Evolutionary conservation across 305 asterid species (phyloP).

Genomic region (Fraxinus dipetala): DNA sequence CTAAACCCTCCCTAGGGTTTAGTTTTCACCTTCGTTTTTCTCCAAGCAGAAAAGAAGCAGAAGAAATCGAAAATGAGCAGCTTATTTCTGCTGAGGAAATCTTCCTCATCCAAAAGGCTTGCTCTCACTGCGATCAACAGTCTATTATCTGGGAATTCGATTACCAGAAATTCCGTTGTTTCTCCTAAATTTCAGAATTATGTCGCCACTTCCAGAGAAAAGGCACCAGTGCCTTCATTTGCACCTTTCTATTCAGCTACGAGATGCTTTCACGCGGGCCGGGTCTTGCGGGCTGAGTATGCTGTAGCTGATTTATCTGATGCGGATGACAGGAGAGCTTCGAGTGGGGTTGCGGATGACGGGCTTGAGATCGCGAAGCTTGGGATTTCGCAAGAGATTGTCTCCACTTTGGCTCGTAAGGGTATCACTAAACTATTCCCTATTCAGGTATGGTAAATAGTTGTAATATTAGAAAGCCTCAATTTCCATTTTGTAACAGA

Average conservation of each 20-base stretch:
- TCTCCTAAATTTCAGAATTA: slow-evolving; percentile 24
- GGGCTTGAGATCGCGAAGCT: slow-evolving; percentile 89
- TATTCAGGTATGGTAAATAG: slow-evolving; percentile 64
- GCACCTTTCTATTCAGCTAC: slow-evolving; percentile 11
- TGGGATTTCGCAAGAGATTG: slow-evolving; percentile 64
- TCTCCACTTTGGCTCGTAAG: slow-evolving; percentile 56
- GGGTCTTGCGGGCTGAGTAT: slow-evolving; percentile 38
- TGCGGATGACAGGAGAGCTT: slow-evolving; percentile 38
- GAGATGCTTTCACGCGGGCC: slow-evolving; percentile 55
- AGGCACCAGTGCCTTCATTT: neutral
- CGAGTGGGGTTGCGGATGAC: slow-evolving; percentile 46
- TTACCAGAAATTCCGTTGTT: slow-evolving; percentile 21
- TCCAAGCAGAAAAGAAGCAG: neutral
- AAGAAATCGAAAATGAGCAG: slow-evolving; percentile 37
- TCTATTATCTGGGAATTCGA: slow-evolving; percentile 29
- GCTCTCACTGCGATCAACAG: slow-evolving; percentile 46
- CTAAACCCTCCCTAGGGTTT: slow-evolving; percentile 1
- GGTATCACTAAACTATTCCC: slow-evolving; percentile 88
- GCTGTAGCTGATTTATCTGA: slow-evolving; percentile 64
- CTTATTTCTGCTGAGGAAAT: slow-evolving; percentile 46
- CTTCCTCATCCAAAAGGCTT: slow-evolving; percentile 42
- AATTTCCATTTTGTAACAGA: neutral
- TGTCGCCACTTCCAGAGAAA: slow-evolving; percentile 6
- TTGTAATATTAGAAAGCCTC: neutral
- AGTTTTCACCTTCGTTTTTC: neutral